phyloP scores from a whole-genome alignment of 106 monocot species.

The Dendrobium officinale region DNA sequence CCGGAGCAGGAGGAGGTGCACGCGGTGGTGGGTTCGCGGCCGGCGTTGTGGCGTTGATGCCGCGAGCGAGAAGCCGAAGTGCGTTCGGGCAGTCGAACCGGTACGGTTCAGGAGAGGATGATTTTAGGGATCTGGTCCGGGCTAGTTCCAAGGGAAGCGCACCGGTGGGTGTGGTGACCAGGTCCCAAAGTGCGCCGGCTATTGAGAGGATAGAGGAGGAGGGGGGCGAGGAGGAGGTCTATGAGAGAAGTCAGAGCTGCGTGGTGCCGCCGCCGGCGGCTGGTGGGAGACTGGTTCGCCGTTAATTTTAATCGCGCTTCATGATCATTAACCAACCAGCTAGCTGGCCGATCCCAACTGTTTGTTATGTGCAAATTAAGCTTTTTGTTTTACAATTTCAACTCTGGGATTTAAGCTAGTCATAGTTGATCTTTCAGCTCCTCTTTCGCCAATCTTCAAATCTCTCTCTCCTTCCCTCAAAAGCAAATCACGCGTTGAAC shows the following conservation, averaged over 20 bases:
- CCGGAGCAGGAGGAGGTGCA: background rate
- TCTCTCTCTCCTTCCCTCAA: background rate
- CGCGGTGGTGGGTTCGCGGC: background rate
- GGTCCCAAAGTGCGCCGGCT: background rate
- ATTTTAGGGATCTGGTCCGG: slow-evolving; percentile 6
- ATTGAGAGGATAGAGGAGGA: slow-evolving; percentile 5
- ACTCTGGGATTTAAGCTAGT: too few species aligned
- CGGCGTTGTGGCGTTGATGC: slow-evolving; percentile 1
- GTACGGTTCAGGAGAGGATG: background rate
- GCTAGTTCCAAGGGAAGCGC: background rate
- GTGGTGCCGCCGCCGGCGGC: background rate
- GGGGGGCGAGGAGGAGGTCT: background rate
- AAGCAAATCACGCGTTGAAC: background rate
- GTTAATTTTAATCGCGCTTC: too few species aligned
- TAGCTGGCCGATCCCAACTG: too few species aligned
- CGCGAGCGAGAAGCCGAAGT: background rate
- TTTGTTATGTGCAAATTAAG: too few species aligned
- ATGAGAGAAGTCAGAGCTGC: background rate
- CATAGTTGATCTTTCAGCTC: too few species aligned
- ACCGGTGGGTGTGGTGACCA: background rate
- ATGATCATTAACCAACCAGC: too few species aligned
- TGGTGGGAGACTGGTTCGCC: background rate
- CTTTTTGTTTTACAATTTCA: too few species aligned
- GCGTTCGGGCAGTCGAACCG: background rate
- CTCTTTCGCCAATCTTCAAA: background rate